Evolutionary conservation across 495 filamentous ascomycete genomes (phyloP), one percentile per base, ranked within the genome.

Genomic region (Neurospora sublineolata): DNA sequence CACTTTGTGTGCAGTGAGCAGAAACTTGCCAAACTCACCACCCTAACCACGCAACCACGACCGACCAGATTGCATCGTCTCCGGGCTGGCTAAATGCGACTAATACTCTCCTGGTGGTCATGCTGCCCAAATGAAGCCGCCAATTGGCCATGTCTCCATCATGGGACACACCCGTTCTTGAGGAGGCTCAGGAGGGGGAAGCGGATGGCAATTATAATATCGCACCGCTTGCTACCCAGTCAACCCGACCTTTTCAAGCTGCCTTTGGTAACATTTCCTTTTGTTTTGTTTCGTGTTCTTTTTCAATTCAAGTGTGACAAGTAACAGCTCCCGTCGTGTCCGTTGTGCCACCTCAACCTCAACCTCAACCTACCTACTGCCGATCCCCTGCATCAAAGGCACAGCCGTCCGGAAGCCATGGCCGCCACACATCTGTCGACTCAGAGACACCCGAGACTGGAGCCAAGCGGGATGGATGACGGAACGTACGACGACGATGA

Each of bases 401-500:
- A 33, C 52, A 60, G 52, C 52, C 52, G 23, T 60, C 52, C 52
- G 52, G 52, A 30, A 30, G 52, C 52, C 52, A 60, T 60, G 27
- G 52, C 14, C 27, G 23, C 27, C 52, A 27, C 27, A 60, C 27
- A 60, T 33, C 27, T 60, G 27, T 60, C 52, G 27, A 18, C 27
- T 33, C 52, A 30, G 52, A 33, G 52, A 60, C 52, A 60, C 27
- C 52, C 14, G 52, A 60, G 52, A 60, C 52, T 33, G 27, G 52
- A 60, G 27, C 52, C 27, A 60, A 33, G 52, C 6, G 52, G 52
- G 52, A 60, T 30, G 52, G 27, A 60, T 60, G 52, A 60, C 52
- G 52, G 52, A 60, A 33, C 52, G 52, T 60, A 60, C 52, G 70
- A 76, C 72, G 69, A 72, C 23, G 68, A 69, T 38, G 72, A 72